Conservation (phyloP, 495 filamentous ascomycete genomes). For the Neurospora cerealis region DNA sequence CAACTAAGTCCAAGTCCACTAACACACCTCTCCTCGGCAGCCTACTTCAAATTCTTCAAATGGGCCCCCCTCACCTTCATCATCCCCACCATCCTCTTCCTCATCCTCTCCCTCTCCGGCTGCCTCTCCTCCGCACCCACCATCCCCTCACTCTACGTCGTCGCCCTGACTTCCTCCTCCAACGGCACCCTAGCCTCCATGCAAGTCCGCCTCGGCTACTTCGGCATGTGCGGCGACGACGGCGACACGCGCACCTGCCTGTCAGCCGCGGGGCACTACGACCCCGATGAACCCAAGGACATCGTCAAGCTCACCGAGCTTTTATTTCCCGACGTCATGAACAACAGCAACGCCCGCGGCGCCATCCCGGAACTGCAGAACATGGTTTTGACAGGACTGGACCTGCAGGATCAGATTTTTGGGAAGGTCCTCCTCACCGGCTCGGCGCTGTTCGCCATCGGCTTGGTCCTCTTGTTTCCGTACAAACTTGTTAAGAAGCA, state of each 20-base stretch:
- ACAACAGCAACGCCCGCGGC: background rate
- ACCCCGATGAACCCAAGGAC: constrained; percentile 3
- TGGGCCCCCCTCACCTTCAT: background rate
- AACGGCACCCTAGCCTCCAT: constrained; percentile 6
- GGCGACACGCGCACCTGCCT: constrained; percentile 12
- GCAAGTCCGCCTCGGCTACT: constrained; percentile 26
- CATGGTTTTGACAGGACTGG: constrained; percentile 15
- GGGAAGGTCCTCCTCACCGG: constrained; percentile 14
- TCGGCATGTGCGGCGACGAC: constrained; percentile 23
- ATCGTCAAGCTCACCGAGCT: constrained; percentile 2
- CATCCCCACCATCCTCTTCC: background rate
- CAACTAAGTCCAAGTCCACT: background rate
- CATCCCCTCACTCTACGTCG: constrained; percentile 22
- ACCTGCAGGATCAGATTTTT: constrained; percentile 17
- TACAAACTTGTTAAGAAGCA: constrained; percentile 5
- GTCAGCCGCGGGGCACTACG: constrained; percentile 6
- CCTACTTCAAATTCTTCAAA: background rate
- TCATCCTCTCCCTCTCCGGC: constrained; percentile 18
- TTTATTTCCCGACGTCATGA: background rate
- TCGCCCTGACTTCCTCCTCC: constrained; percentile 13
- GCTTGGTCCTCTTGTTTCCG: constrained; percentile 12
- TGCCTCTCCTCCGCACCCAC: constrained; percentile 19
- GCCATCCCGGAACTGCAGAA: constrained; percentile 4
- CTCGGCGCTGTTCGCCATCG: constrained; percentile 23
- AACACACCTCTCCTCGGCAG: background rate